Base-by-base conservation (phyloP, 2,329 filamentous ascomycete species). In the Drechslerella stenobrocha region DNA sequence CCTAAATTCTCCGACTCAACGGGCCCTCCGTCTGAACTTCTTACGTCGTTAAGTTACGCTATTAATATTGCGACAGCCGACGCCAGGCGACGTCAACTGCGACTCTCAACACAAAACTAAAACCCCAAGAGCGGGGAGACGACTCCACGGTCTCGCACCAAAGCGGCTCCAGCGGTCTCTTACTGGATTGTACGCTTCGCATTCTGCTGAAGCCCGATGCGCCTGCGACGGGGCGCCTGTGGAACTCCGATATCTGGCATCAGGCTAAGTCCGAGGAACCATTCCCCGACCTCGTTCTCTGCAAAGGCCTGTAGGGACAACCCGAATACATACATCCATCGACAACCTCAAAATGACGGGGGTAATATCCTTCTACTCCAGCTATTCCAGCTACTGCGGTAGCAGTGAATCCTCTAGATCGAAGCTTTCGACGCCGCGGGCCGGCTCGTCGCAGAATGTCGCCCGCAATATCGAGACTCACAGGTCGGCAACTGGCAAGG, bases 291-390 rank as follows among this genome's bases (percentile, higher is more conserved):
- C 28, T 42, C 18, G 4, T 5, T 18, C 15, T 52, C 34, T n/a
- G n/a, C n/a, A n/a, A n/a, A n/a, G n/a, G n/a, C n/a, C n/a, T n/a
- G n/a, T n/a, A n/a, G n/a, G n/a, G n/a, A n/a, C n/a, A n/a, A n/a
- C n/a, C n/a, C n/a, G n/a, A n/a, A n/a, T n/a, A n/a, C n/a, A n/a
- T n/a, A 18, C 5, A 30, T 11, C 18, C 13, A 8, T 32, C 26
- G 23, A 22, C 34, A 2, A 26, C 42, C 9, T 18, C 48, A 52
- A 55, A 50, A 67, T 67, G 63, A 56, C 55, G 28, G 63, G 51
- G 55, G 22, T 67, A 20, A 55, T 67, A 50, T 60, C 63, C 37
- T 60, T 59, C 48, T 66, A 67, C 40, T 51, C 48, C 22, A 56
- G 55, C 26, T 55, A 59, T 42, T 30, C 53, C 13, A 44, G 52